phyloP scores from a whole-genome alignment of 1,139 yeast species.

The Waltiozyma solani region DNA sequence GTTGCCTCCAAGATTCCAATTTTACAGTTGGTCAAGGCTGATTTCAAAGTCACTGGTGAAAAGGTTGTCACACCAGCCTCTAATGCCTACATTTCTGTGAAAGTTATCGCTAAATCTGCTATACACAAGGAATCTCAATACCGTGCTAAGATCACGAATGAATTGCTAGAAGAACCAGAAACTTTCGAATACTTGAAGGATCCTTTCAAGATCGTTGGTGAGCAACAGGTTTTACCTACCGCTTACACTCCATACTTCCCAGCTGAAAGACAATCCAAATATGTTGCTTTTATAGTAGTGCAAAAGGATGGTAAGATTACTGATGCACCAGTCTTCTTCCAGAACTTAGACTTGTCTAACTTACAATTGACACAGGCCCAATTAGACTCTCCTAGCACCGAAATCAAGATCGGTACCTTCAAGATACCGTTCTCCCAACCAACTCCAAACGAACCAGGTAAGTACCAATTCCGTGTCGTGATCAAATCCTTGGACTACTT shows the following conservation, averaged over 20 bases:
- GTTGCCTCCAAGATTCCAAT: conserved; percentile 63
- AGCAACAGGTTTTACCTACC: conserved; percentile 56
- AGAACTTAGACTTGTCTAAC: conserved; percentile 46
- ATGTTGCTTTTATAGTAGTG: conserved; percentile 59
- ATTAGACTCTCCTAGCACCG: conserved; percentile 24
- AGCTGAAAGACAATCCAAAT: conserved; percentile 35
- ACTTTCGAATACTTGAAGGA: conserved; percentile 58
- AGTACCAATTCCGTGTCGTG: conserved; percentile 51
- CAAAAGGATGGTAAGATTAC: conserved; percentile 75
- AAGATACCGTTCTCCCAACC: conserved; percentile 65
- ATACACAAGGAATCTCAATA: conserved; percentile 37
- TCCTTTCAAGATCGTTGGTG: conserved; percentile 56
- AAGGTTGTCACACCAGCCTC: conserved; percentile 64
- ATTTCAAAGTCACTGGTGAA: conserved; percentile 87
- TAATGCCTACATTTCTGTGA: conserved; percentile 62
- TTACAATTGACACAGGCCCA: conserved; percentile 41
- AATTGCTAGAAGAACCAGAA: conserved; percentile 35
- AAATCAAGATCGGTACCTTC: conserved; percentile 46
- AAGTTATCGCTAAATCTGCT: conserved; percentile 68
- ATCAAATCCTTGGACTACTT: conserved; percentile 60
- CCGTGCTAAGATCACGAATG: conserved; percentile 12
- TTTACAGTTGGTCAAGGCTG: conserved; percentile 59
- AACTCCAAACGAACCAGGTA: conserved; percentile 59
- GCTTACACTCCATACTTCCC: conserved; percentile 76
- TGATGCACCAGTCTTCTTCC: conserved; percentile 53